These are phyloP conservation scores for Chalaropsis ovoidea DNA, from an alignment of 2,329 filamentous ascomycete genomes.

Conservation along the genomic window DNA sequence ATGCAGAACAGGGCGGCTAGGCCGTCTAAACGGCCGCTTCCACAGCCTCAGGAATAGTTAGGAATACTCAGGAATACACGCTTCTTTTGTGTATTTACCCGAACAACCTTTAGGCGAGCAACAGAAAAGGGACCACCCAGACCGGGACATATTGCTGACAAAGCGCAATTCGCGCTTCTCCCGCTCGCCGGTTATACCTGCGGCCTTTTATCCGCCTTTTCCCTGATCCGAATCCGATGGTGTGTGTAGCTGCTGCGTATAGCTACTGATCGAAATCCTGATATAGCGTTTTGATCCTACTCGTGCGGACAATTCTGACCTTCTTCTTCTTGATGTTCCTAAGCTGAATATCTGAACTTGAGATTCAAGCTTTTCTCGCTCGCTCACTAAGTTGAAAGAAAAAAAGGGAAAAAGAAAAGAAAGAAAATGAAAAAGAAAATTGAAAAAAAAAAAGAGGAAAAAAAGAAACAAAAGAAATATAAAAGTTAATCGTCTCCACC, in stretches of 20 bases:
- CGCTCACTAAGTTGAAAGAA: too few relatives aligned
- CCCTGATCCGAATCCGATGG: not conserved
- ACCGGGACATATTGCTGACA: not conserved
- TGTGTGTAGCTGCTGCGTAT: too few relatives aligned
- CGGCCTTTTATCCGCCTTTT: not conserved
- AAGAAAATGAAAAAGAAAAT: not conserved
- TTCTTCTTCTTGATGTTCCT: not conserved
- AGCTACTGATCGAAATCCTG: not conserved
- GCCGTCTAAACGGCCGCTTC: not conserved
- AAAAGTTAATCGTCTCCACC: not conserved
- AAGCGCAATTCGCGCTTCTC: not conserved
- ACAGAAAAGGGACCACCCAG: not conserved
- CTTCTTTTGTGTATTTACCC: conserved; percentile 10
- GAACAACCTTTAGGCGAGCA: conserved; percentile 6
- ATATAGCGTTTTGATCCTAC: not conserved
- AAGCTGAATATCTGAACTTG: not conserved
- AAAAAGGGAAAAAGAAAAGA: not conserved
- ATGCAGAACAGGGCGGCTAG: not conserved
- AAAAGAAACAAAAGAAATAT: not conserved
- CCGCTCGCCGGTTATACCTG: not conserved
- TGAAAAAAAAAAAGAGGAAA: not conserved
- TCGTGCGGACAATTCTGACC: not conserved
- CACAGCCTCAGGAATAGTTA: not conserved
- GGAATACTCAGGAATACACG: not conserved
- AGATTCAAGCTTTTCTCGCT: not conserved